A percentile compares a stretch with the other conserved stretches of the same genome.
Evolutionary conservation across 805 yeast species (phyloP).

Genomic region (Pichia nanzhaoensis): DNA sequence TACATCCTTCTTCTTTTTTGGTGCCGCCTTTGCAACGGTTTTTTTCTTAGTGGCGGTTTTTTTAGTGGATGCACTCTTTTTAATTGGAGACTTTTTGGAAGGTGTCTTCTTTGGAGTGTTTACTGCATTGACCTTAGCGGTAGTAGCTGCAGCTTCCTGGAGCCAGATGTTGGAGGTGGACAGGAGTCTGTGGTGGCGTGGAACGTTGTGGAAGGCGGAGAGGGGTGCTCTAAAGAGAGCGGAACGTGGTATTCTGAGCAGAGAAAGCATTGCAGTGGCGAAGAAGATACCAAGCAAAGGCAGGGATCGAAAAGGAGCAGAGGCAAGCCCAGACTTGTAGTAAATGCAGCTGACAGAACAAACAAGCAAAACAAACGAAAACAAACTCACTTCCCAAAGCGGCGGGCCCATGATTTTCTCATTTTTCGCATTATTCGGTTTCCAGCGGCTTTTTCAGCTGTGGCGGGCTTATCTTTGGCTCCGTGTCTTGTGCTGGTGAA

Average conservation of each 20-base stretch:
- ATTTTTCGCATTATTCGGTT: too few relatives aligned
- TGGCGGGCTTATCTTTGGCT: too few relatives aligned
- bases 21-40: neutral
- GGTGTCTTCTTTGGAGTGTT: too few relatives aligned
- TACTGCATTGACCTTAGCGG: neutral
- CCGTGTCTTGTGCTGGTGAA: too few relatives aligned
- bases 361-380: too few relatives aligned
- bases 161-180: slow-evolving; percentile 11
- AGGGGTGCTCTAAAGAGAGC: neutral
- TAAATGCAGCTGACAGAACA: too few relatives aligned
- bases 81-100: neutral
- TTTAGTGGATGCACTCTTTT: neutral
- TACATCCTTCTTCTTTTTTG: slow-evolving; percentile 10
- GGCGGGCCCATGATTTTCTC: too few relatives aligned
- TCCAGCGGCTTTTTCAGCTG: too few relatives aligned
- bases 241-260: neutral
- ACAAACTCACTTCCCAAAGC: too few relatives aligned
- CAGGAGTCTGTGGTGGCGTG: slow-evolving; percentile 5
- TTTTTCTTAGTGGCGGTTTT: slow-evolving; percentile 8
- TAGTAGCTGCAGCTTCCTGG: slow-evolving; percentile 8
- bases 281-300: neutral
- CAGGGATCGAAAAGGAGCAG: neutral
- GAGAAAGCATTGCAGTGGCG: neutral
- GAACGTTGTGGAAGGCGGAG: neutral
- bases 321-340: neutral